A percentile compares a stretch with the other conserved stretches of the same genome.
Evolutionary conservation across 2,329 filamentous ascomycete genomes (phyloP).

Genomic region (Fusarium cyanostomum): DNA sequence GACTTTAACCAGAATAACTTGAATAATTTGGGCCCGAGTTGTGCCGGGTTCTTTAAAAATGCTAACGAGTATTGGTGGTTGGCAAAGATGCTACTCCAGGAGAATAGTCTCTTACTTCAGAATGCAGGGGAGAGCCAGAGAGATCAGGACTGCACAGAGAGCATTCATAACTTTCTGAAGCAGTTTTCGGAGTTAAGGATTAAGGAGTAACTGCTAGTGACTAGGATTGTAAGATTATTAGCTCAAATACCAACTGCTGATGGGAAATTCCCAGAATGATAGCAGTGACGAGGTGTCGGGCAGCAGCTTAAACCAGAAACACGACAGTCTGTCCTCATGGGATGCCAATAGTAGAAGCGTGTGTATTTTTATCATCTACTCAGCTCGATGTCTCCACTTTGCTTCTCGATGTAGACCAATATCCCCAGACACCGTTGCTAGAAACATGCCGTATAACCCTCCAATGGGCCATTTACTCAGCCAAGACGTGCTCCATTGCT

Average conservation of each 20-base stretch:
- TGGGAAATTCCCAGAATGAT: too few relatives aligned
- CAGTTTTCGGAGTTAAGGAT: neutral
- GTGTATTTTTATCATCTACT: neutral
- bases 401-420: slow-evolving; percentile 22
- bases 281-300: too few relatives aligned
- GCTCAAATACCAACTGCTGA: too few relatives aligned
- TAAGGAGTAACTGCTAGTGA: too few relatives aligned
- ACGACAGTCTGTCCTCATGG: too few relatives aligned
- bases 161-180: neutral
- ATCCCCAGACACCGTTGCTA: slow-evolving; percentile 30
- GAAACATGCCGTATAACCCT: slow-evolving; percentile 36
- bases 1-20: neutral
- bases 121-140: neutral
- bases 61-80: slow-evolving; percentile 4
- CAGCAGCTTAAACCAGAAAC: too few relatives aligned
- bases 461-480: slow-evolving; percentile 32
- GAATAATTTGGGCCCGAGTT: neutral
- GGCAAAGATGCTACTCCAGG: neutral
- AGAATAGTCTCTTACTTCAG: neutral
- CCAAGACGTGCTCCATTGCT: neutral
- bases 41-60: neutral
- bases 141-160: neutral
- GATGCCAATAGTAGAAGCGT: too few relatives aligned
- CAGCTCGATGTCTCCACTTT: slow-evolving; percentile 15
- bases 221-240: too few relatives aligned